Percentiles rank a stretch among this genome's conserved stretches.
phyloP scores from a whole-genome alignment of 2,329 filamentous ascomycete species.

The Onygena corvina region DNA sequence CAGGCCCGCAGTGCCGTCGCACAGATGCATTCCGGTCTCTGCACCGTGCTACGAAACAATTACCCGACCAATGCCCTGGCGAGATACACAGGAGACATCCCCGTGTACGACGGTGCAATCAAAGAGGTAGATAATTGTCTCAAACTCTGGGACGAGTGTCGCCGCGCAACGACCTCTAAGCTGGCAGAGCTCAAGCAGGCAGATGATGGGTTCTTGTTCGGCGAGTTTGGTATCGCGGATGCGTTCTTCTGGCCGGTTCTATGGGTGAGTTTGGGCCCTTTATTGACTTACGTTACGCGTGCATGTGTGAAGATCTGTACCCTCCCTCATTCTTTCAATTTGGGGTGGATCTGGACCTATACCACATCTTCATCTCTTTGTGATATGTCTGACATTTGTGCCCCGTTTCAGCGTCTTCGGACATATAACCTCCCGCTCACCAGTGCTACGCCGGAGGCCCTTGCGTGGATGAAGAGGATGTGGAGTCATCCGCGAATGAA shows the following conservation, averaged over 20 bases:
- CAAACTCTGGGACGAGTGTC: constrained; percentile 21
- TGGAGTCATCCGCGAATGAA: constrained; percentile 23
- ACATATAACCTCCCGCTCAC: constrained; percentile 23
- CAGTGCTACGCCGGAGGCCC: constrained; percentile 19
- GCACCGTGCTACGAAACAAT: constrained; percentile 17
- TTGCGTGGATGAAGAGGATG: constrained; percentile 27
- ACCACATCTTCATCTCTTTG: background rate
- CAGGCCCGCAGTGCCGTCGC: constrained; percentile 24
- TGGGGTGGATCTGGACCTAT: background rate
- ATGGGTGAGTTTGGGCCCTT: constrained; percentile 21
- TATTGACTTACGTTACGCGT: background rate
- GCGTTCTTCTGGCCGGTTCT: constrained; percentile 31
- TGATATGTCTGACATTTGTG: background rate
- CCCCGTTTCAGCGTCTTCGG: constrained; percentile 23
- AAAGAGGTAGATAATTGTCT: constrained; percentile 22
- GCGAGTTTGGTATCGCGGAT: constrained; percentile 29
- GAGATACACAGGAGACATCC: constrained; percentile 24
- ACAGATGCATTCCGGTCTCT: constrained; percentile 28
- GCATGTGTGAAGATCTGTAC: background rate
- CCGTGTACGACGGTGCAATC: constrained; percentile 18
- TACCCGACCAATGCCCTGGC: constrained; percentile 24
- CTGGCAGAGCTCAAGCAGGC: constrained; percentile 18
- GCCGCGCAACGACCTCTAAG: constrained; percentile 19
- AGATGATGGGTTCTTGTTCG: constrained; percentile 29
- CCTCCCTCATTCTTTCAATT: no score